Percentiles rank a stretch among this genome's conserved stretches.
phyloP scores from a whole-genome alignment of 192 early-diverging fungal genomes.

The Rhizophagus clarus region DNA sequence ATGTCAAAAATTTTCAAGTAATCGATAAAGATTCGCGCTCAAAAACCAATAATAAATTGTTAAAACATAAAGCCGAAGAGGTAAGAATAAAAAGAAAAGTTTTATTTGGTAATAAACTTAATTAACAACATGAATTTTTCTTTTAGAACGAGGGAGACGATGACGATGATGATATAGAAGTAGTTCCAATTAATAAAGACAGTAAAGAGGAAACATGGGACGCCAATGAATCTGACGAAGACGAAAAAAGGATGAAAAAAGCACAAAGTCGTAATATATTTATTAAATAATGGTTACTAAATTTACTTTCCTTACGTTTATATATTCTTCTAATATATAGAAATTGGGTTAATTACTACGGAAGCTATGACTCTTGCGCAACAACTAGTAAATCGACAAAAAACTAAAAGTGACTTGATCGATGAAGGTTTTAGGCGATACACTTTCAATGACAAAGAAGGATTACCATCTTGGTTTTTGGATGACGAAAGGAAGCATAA shows the following conservation, averaged over 20 bases:
- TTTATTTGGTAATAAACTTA: neutral
- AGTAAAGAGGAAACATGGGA: constrained; percentile 59
- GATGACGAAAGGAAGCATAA: constrained; percentile 92
- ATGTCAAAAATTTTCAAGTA: neutral
- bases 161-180: constrained; percentile 63
- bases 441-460: constrained; percentile 84
- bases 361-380: constrained; percentile 90
- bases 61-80: constrained; percentile 60
- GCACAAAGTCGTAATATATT: constrained; percentile 49
- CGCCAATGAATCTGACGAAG: constrained; percentile 61
- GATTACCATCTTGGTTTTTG: constrained; percentile 89
- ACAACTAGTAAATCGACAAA: constrained; percentile 76
- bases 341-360: constrained; percentile 80
- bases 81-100: neutral
- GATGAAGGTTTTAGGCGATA: constrained; percentile 92
- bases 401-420: constrained; percentile 79
- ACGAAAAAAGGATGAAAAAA: constrained; percentile 48
- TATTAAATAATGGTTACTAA: neutral
- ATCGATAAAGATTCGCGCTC: constrained; percentile 28
- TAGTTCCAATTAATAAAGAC: constrained; percentile 46
- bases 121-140: neutral
- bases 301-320: neutral
- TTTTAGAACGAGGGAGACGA: constrained; percentile 38
- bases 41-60: constrained; percentile 35
- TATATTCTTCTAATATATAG: constrained; percentile 25